Conservation (phyloP, 2,329 filamentous ascomycete species). For the Pezicula carpinea region DNA sequence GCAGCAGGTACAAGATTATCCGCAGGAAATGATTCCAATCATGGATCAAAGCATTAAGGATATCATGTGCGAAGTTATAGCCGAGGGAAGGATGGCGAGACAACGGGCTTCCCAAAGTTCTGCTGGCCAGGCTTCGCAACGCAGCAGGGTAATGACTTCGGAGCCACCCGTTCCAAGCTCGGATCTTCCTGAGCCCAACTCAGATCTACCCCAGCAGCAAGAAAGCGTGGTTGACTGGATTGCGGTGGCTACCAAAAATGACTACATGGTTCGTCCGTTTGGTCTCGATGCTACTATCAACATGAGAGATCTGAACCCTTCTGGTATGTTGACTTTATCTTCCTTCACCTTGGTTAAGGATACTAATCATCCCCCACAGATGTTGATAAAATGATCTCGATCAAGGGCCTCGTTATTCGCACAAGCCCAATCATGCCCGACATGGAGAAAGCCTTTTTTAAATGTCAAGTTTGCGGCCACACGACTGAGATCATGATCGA, state of each 20-base stretch:
- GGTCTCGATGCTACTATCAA: conserved; percentile 85
- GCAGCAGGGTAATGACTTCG: conserved; percentile 56
- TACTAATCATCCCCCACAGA: conserved; percentile 44
- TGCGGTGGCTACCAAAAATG: conserved; percentile 73
- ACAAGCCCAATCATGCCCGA: conserved; percentile 96
- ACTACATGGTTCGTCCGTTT: conserved; percentile 85
- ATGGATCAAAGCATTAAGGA: conserved; percentile 97
- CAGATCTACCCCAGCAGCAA: conserved; percentile 36
- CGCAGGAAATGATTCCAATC: conserved; percentile 90
- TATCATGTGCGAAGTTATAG: conserved; percentile 77
- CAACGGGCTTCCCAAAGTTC: conserved; percentile 58
- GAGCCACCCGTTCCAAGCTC: conserved; percentile 76
- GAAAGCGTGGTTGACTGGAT: conserved; percentile 58
- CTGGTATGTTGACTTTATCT: conserved; percentile 43
- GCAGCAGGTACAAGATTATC: conserved; percentile 92
- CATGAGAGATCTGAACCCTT: conserved; percentile 88
- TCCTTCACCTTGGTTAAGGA: neutral
- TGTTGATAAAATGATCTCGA: conserved; percentile 91
- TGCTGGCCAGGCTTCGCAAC: conserved; percentile 41
- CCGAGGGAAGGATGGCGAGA: conserved; percentile 71
- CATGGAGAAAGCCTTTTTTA: conserved; percentile 99
- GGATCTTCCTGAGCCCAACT: conserved; percentile 55
- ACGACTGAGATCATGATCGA: conserved; percentile 88
- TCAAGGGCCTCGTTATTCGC: conserved; percentile 94
- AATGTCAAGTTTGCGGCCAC: conserved; percentile 88